A percentile compares a stretch with the other conserved stretches of the same genome.
phyloP scores from a whole-genome alignment of 2,329 filamentous ascomycete genomes.

The Apiospora koreana region DNA sequence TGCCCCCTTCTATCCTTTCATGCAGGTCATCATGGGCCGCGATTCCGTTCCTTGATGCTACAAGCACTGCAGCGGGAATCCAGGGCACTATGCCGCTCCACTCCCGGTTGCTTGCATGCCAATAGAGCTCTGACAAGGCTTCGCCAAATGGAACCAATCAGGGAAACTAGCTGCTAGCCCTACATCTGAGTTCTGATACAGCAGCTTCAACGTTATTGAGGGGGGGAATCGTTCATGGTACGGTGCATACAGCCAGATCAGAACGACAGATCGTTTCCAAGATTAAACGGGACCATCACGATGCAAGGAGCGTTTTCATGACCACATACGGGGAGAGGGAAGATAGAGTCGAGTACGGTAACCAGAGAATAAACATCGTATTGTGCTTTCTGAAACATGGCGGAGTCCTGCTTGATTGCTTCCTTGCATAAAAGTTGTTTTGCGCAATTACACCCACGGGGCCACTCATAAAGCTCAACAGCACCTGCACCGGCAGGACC shows the following conservation, averaged over 20 bases:
- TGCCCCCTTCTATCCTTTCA: conserved; percentile 10
- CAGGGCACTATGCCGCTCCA: conserved; percentile 24
- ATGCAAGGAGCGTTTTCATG: conserved; percentile 10
- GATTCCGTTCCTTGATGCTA: conserved; percentile 18
- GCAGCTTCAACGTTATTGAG: conserved; percentile 10
- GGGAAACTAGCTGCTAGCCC: conserved; percentile 12
- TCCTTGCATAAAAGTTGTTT: conserved; percentile 7
- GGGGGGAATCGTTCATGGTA: background rate
- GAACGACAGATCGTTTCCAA: background rate
- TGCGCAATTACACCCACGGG: conserved; percentile 9
- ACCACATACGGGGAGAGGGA: background rate
- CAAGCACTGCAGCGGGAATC: conserved; percentile 27
- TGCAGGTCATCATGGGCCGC: conserved; percentile 23
- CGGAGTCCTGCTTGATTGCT: conserved; percentile 13
- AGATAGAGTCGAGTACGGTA: background rate
- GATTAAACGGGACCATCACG: background rate
- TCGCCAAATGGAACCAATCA: conserved; percentile 35
- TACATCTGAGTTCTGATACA: background rate
- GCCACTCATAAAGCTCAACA: background rate
- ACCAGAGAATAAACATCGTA: conserved; percentile 4
- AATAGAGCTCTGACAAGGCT: conserved; percentile 25
- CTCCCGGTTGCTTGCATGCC: conserved; percentile 31
- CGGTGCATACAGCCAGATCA: background rate
- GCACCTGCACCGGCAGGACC: background rate
- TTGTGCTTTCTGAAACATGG: conserved; percentile 12